A percentile compares a stretch with the other conserved stretches of the same genome.
Conservation (phyloP, 2,329 filamentous ascomycete genomes). For the Cladophialophora exuberans region DNA sequence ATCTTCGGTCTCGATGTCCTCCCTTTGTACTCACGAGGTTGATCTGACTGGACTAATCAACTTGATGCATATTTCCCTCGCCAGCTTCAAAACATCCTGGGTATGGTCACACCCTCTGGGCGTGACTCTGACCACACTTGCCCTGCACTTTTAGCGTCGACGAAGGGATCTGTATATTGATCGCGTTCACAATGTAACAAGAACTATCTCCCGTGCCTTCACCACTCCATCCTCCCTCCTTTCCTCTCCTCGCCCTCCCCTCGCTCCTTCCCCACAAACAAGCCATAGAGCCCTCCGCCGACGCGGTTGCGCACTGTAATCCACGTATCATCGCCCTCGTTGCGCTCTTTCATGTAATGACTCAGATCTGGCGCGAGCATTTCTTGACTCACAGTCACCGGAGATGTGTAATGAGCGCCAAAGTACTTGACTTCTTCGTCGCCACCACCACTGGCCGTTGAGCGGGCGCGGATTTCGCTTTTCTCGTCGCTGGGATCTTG, state of each 20-base stretch:
- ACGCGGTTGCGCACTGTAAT: conserved; percentile 20
- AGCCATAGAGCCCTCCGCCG: conserved; percentile 21
- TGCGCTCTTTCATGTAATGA: conserved; percentile 23
- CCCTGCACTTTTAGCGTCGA: no score
- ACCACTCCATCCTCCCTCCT: conserved; percentile 13
- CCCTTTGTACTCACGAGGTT: no score
- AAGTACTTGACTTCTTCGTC: conserved; percentile 15
- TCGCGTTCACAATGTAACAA: neutral
- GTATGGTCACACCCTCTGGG: no score
- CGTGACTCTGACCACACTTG: no score
- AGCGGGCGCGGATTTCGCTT: no score
- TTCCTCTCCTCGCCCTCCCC: conserved; percentile 1
- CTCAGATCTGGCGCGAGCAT: conserved; percentile 26
- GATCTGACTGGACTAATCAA: no score
- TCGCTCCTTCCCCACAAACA: conserved; percentile 24
- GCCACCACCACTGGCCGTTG: neutral
- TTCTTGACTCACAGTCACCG: conserved; percentile 9
- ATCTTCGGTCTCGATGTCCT: no score
- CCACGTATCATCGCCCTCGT: conserved; percentile 13
- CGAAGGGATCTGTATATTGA: no score
- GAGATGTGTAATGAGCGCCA: conserved; percentile 15
- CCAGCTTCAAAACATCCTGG: no score
- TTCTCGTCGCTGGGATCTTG: no score
- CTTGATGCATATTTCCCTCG: no score
- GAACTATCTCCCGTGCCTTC: neutral